Conservation (phyloP, 2,329 filamentous ascomycete genomes). For the Coniochaeta sp. region DNA sequence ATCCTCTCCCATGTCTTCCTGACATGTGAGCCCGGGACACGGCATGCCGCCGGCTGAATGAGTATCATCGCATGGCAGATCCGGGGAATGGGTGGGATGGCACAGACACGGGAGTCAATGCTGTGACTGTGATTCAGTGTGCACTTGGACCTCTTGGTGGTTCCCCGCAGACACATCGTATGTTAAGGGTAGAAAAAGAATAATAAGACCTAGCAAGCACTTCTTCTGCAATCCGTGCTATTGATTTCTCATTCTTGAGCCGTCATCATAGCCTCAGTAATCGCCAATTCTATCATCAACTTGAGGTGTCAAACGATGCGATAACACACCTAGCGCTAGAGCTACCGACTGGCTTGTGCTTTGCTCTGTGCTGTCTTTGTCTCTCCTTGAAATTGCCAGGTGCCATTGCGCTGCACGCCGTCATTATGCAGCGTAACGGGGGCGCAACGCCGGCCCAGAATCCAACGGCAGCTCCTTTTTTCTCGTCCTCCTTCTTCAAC, state of each 20-base stretch:
- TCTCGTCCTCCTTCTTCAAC: constrained; percentile 16
- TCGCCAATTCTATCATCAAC: no score
- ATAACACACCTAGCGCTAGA: not conserved
- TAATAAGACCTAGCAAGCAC: no score
- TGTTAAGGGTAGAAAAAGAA: no score
- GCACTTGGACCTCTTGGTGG: not conserved
- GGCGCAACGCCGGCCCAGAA: constrained; percentile 15
- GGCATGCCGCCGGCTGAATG: not conserved
- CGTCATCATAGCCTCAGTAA: no score
- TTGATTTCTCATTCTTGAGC: not conserved
- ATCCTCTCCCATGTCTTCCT: no score
- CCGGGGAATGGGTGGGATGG: not conserved
- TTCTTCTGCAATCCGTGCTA: no score
- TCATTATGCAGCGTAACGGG: constrained; percentile 16
- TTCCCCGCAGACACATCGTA: not conserved
- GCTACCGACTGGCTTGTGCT: not conserved
- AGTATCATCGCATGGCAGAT: not conserved
- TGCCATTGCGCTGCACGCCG: constrained; percentile 8
- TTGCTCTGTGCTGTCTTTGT: no score
- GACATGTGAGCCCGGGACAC: not conserved
- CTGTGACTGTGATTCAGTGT: not conserved
- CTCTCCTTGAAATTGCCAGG: not conserved
- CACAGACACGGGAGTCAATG: not conserved
- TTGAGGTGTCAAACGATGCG: no score
- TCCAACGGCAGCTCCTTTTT: constrained; percentile 20